These are phyloP conservation scores for Tylopilus subfusipes DNA, from an alignment of 768 basidiomycete genomes.

Conservation along the genomic window DNA sequence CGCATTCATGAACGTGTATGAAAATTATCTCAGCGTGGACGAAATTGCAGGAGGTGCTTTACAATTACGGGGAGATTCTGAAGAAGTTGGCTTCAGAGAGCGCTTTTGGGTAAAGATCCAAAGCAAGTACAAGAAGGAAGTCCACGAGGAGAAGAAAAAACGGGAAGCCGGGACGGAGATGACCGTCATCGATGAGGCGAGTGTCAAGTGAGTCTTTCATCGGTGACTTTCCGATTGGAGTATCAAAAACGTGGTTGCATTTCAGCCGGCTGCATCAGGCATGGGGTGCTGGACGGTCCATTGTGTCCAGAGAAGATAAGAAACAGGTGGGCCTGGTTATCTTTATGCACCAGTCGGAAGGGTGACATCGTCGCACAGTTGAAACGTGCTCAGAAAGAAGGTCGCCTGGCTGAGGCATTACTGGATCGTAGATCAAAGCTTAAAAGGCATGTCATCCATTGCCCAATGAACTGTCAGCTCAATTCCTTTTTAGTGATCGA, in stretches of 20 bases:
- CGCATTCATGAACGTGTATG: slow-evolving; percentile 84
- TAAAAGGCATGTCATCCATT: slow-evolving; percentile 57
- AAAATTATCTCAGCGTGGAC: slow-evolving; percentile 82
- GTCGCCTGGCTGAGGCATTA: slow-evolving; percentile 75
- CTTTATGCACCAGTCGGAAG: neutral
- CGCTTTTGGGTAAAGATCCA: slow-evolving; percentile 90
- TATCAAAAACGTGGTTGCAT: slow-evolving; percentile 3
- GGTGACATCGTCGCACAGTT: slow-evolving; percentile 43
- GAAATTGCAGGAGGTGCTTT: slow-evolving; percentile 82
- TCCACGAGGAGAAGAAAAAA: slow-evolving; percentile 69
- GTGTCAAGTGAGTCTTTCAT: slow-evolving; percentile 59
- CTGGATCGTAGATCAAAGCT: slow-evolving; percentile 78
- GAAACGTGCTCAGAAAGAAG: slow-evolving; percentile 74
- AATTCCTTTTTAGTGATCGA: slow-evolving; percentile 36
- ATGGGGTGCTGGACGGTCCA: slow-evolving; percentile 77
- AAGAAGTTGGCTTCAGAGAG: slow-evolving; percentile 81
- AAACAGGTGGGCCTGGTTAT: slow-evolving; percentile 51
- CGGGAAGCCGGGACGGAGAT: slow-evolving; percentile 53
- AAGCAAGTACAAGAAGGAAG: slow-evolving; percentile 84
- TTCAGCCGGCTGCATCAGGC: slow-evolving; percentile 69
- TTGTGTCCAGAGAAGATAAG: slow-evolving; percentile 69
- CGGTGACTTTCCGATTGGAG: neutral
- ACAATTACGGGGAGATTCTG: slow-evolving; percentile 78
- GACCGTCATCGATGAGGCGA: slow-evolving; percentile 64
- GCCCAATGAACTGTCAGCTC: neutral